A percentile compares a stretch with the other conserved stretches of the same genome.
These are phyloP conservation scores for Gossypium stocksii DNA, from an alignment of 345 rosid genomes.

Conservation along the genomic window DNA sequence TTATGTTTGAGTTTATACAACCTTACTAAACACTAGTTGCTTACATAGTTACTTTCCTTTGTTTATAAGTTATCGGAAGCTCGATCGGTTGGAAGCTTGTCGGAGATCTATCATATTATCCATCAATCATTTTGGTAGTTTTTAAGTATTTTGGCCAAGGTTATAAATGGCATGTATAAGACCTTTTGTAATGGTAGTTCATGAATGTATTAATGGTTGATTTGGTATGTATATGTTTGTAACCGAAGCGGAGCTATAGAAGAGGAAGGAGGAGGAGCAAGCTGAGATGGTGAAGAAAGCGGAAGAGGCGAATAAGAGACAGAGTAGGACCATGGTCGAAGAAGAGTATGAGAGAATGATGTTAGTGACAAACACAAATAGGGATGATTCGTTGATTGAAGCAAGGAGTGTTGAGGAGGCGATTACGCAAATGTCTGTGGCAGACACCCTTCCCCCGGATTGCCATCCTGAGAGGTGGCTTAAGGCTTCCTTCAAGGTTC, in stretches of 20 bases:
- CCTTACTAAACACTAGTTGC: no score
- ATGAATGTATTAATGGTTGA: no score
- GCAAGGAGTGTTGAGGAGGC: slow-evolving; percentile 91
- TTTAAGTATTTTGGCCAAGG: no score
- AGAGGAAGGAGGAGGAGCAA: slow-evolving; percentile 67
- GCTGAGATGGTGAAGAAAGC: slow-evolving; percentile 59
- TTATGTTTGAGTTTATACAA: no score
- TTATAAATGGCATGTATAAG: no score
- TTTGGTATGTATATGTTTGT: slow-evolving; percentile 12
- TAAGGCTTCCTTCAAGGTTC: slow-evolving; percentile 90
- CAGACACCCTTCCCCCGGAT: slow-evolving; percentile 69
- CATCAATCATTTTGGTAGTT: no score
- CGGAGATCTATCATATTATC: no score
- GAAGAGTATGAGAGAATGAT: slow-evolving; percentile 92
- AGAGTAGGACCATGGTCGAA: slow-evolving; percentile 68
- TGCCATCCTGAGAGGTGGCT: slow-evolving; percentile 86
- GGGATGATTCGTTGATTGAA: slow-evolving; percentile 80
- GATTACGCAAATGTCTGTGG: slow-evolving; percentile 57
- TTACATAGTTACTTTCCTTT: no score
- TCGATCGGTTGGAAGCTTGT: no score
- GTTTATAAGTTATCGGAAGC: no score
- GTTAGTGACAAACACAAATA: slow-evolving; percentile 67
- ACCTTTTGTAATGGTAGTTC: no score
- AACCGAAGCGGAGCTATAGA: slow-evolving; percentile 67
- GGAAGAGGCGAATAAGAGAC: slow-evolving; percentile 61